Evolutionary conservation across 2,329 filamentous ascomycete species (phyloP).

Genomic region (Scedosporium minutisporum): DNA sequence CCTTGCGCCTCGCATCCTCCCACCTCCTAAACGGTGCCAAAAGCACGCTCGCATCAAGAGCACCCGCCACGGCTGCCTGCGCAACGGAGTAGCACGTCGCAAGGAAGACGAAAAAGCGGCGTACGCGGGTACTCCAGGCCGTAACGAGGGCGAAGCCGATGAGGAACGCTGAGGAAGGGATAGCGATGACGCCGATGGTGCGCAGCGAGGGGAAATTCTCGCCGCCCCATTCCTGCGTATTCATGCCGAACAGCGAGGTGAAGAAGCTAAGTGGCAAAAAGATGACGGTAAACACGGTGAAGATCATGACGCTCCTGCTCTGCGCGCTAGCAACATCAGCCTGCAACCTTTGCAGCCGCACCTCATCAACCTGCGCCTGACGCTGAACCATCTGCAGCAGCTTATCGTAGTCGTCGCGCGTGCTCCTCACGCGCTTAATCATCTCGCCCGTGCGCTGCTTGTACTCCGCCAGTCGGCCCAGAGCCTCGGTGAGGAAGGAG

Average conservation of each 20-base stretch:
- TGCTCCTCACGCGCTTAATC: conserved; percentile 45
- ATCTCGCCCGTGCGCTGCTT: conserved; percentile 44
- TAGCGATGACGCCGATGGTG: conserved; percentile 37
- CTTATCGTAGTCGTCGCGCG: conserved; percentile 54
- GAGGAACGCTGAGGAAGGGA: conserved; percentile 37
- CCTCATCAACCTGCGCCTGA: conserved; percentile 57
- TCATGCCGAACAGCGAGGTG: conserved; percentile 56
- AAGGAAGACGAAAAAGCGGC: conserved; percentile 19
- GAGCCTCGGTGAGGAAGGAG: conserved; percentile 41
- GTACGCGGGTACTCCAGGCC: conserved; percentile 43
- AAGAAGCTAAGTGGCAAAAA: conserved; percentile 57
- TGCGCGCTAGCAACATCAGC: conserved; percentile 54
- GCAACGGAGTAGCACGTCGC: neutral
- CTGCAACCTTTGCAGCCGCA: conserved; percentile 51
- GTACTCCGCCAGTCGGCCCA: conserved; percentile 45
- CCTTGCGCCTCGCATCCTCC: neutral
- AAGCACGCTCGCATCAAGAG: neutral
- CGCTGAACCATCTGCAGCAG: conserved; percentile 58
- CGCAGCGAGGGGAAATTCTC: conserved; percentile 31
- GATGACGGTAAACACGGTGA: conserved; percentile 54
- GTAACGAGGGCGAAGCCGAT: conserved; percentile 41
- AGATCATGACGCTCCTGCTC: conserved; percentile 55
- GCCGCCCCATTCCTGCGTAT: conserved; percentile 50
- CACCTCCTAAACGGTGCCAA: neutral
- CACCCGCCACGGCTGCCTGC: neutral